phyloP scores from a whole-genome alignment of 2,329 filamentous ascomycete genomes.

The Aspergillus bombycis region DNA sequence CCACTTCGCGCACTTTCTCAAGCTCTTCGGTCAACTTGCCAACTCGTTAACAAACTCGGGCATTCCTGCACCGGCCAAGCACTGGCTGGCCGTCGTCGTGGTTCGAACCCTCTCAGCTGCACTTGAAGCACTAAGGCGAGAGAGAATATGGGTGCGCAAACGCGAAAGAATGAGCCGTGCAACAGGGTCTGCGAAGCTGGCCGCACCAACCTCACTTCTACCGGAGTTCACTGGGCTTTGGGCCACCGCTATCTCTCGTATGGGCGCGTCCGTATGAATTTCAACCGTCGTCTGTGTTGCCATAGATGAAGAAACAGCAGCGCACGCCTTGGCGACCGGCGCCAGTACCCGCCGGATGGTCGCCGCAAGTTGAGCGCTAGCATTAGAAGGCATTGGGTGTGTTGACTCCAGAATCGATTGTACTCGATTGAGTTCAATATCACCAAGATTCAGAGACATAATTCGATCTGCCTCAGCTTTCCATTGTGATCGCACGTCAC shows the following conservation, averaged over 20 bases:
- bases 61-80: conserved; percentile 62
- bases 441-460: conserved; percentile 53
- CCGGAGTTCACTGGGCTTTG: conserved; percentile 33
- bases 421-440: conserved; percentile 45
- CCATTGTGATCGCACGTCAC: conserved; percentile 67
- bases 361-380: conserved; percentile 48
- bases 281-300: conserved; percentile 30
- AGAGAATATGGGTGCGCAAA: conserved; percentile 58
- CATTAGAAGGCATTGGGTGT: conserved; percentile 51
- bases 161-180: conserved; percentile 63
- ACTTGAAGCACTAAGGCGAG: conserved; percentile 62
- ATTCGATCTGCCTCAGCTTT: conserved; percentile 64
- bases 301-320: conserved; percentile 25
- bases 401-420: conserved; percentile 52
- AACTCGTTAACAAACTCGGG: conserved; percentile 65
- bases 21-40: conserved; percentile 62
- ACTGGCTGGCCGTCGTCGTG: conserved; percentile 61
- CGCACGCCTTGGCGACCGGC: conserved; percentile 52
- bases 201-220: conserved; percentile 23
- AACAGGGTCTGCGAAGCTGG: conserved; percentile 62
- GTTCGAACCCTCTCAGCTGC: conserved; percentile 61
- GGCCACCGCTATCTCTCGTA: conserved; percentile 57
- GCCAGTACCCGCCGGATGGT: conserved; percentile 58
- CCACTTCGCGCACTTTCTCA: conserved; percentile 60
- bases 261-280: conserved; percentile 31